Base-by-base conservation (phyloP, 1,284 basidiomycete species). In the Cystobasidium slooffiae region DNA sequence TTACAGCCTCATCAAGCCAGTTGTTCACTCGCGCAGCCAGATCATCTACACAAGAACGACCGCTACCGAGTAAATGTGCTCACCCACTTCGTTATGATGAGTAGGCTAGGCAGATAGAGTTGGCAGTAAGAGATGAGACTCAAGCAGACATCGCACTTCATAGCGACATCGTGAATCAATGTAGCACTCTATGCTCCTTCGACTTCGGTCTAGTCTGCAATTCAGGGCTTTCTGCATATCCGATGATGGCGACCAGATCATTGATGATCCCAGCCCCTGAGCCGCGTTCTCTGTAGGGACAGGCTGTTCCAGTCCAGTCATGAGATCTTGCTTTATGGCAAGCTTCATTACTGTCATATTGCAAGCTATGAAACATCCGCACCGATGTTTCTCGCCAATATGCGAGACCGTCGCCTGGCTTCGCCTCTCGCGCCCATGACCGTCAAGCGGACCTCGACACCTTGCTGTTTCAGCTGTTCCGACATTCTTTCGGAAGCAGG, bases 1-100 rank as follows among this genome's bases (percentile, higher is more conserved):
- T 14, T n/a, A 49, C 70, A 73, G 70, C 68, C 86, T 89, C 84
- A 99, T 99, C 86, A 98, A 97, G 88, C 88, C 89, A 79, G 92
- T 99, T 82, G 93, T 98, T 78, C 95, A 97, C 87, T 94, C 97
- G 88, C 90, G 91, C 81, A 87, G 88, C 77, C 96, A 99, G 86
- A 87, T 96, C 66, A 75, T 80, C 59, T 79, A 79, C 78, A 80
- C 78, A 39, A 72, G 78, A 14, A 61, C 78, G n/a, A 75, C 72
- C 53, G 68, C 70, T 18, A 65, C 77, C 44, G 78, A 73, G 51
- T 75, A 77, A 55, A 72, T 63, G 8, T 52, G 56, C 56, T 61
- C 47, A 51, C 39, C 24, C n/a, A 37, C 63, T 53, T 47, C 64
- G 65, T 68, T 44, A 49, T 61, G 51, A 24, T 43, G 24, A 52